A percentile compares a stretch with the other conserved stretches of the same genome.
Conservation (phyloP, 768 basidiomycete species). For the Suillus bovinus region DNA sequence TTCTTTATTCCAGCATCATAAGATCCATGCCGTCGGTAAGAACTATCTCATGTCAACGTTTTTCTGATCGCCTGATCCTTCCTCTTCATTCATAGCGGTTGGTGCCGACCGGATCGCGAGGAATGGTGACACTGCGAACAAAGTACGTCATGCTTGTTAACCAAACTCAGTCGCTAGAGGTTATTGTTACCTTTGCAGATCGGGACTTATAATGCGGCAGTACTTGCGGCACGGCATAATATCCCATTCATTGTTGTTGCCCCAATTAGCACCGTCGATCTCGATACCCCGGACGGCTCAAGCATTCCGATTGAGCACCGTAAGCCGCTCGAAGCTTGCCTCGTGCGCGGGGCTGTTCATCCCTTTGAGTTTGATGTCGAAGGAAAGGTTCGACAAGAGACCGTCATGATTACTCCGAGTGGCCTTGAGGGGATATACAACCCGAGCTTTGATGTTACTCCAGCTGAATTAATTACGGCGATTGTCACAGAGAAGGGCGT, state of each 20-base stretch:
- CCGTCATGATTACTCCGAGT: slow-evolving; percentile 82
- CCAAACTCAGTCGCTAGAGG: not conserved
- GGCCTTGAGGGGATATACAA: slow-evolving; percentile 72
- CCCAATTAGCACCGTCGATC: slow-evolving; percentile 89
- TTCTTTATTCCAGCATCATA: slow-evolving; percentile 85
- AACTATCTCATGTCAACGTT: not conserved
- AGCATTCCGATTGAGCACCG: slow-evolving; percentile 94
- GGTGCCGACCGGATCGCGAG: slow-evolving; percentile 87
- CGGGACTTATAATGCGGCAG: slow-evolving; percentile 96
- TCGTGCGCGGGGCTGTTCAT: slow-evolving; percentile 81
- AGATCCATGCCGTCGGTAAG: slow-evolving; percentile 80
- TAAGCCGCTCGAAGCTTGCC: slow-evolving; percentile 82
- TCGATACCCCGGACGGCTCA: slow-evolving; percentile 70
- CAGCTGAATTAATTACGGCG: slow-evolving; percentile 89
- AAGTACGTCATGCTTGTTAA: slow-evolving; percentile 44
- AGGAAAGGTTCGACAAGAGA: slow-evolving; percentile 61
- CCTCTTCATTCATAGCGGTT: slow-evolving; percentile 49
- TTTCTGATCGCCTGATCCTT: not conserved
- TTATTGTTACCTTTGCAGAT: slow-evolving; percentile 41
- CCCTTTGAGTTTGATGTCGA: slow-evolving; percentile 41
- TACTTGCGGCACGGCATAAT: slow-evolving; percentile 81
- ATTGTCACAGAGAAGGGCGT: slow-evolving; percentile 97
- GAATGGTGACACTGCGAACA: slow-evolving; percentile 98
- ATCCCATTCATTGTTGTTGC: slow-evolving; percentile 95
- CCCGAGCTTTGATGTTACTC: slow-evolving; percentile 96